Base-by-base conservation (phyloP, 176 grass and related monocot species). In the Lolium multiflorum region DNA sequence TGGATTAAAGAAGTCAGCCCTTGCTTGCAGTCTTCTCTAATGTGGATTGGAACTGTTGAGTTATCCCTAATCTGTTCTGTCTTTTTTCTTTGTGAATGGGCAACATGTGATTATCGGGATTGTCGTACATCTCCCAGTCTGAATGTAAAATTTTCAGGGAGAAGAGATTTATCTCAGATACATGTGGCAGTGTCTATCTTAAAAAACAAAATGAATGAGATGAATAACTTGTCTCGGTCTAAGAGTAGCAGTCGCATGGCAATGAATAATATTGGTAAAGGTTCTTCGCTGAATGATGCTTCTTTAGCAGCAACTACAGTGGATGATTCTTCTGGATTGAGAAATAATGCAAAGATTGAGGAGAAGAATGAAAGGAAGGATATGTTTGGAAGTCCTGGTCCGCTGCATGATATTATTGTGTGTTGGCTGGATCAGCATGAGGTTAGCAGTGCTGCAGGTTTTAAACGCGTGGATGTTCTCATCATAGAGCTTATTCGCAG, bases 381-480 rank as follows among this genome's bases (percentile, higher is more conserved):
- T 84, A 85, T 94, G 41, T 96, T 94, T 84, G 88, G 89, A 88
- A 97, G 97, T 62, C 97, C 97, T 82, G 97, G 97, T 76, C 97
- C 97, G 58, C 73, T 99, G 82, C 97, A 99, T 65, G 97, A 99
- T 58, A 93, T 99, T 46, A 89, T 99, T 48, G 97, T 97, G 22
- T 99, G 97, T 80, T 99, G 97, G 97, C 83, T 99, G 65, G 97
- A 99, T 90, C 97, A 99, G 71, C 94, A 96, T 89, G 97, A 98
- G 59, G 90, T 88, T 78, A 88, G 90, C 66, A 94, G 88, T 75
- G 84, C 85, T 88, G 90, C 88, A 64, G 94, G 97, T 79, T 94
- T 89, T 71, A 99, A 86, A 64, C 83, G 88, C 25, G 90, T 96
- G 52, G 87, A 99, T 81, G 82, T 84, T 89, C 83, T 99, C 83